Evolutionary conservation across 371 early-diverging fungal species (phyloP), one percentile per base, ranked within the genome.

Genomic region (Mortierella sp.): DNA sequence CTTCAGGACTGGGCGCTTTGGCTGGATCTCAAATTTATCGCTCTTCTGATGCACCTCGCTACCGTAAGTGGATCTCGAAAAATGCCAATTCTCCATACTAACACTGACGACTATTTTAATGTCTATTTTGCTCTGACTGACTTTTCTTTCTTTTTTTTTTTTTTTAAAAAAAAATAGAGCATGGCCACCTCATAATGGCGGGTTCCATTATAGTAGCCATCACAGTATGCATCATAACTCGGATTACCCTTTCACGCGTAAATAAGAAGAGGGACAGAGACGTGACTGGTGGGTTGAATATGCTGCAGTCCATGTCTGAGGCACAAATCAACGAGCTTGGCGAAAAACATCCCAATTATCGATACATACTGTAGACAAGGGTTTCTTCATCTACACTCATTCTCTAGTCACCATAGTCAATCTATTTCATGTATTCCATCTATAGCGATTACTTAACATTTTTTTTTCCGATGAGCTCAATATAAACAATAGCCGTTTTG

Each of bases 11-110:
- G 3, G 89, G 89, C 11, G 51, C 71, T 12, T 68, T 74, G 63
- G 81, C 85, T 60, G 88, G 90, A 29, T 88, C 90, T 14, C 90
- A 89, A 62, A 83, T 88, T 14, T 93, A 92, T 62, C 86, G 90
- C 37, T 75, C 80, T 11, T 67, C 80, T 21, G 92, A 93, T 59
- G 87, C 85, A 5, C 93, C 93, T 1, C 75, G 75, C 15, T 75
- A 70, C 25, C 67, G 70, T 75, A 75, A 26, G 69, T 19, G 12
- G 30, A 37, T 37, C 3, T 37, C n/a, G n/a, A n/a, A n/a, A n/a
- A n/a, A n/a, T n/a, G n/a, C n/a, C n/a, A n/a, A n/a, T n/a, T n/a
- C n/a, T n/a, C 9, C 37, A 37, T 5, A 37, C 37, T 37, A 37
- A 37, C 37, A 3, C 9, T 37, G 37, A 37, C 9, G 37, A 9